Percentiles rank a stretch among this genome's conserved stretches.
phyloP scores from a whole-genome alignment of 2,329 filamentous ascomycete genomes.

The Colletotrichum caudatum region DNA sequence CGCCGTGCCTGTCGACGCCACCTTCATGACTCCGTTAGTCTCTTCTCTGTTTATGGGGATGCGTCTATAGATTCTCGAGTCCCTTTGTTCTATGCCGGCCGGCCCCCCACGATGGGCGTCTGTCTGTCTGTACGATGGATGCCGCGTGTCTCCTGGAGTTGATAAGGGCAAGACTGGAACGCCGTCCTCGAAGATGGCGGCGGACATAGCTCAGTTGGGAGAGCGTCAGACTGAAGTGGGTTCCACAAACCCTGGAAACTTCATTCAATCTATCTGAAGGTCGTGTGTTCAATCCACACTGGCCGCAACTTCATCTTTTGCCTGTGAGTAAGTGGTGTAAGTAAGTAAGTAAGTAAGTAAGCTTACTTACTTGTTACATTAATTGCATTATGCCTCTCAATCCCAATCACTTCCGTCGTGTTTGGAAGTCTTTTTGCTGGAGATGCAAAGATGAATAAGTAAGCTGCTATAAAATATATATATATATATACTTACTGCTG shows the following conservation, averaged over 20 bases:
- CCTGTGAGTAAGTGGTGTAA: too few relatives aligned
- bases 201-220: constrained; percentile 42
- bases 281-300: constrained; percentile 42
- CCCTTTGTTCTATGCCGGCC: not conserved
- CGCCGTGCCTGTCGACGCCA: not conserved
- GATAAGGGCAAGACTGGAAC: accelerated
- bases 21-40: constrained; percentile 13
- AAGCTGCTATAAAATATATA: too few relatives aligned
- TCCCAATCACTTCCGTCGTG: not conserved
- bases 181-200: constrained; percentile 30
- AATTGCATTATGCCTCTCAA: too few relatives aligned
- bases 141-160: not conserved
- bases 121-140: not conserved
- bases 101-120: not conserved
- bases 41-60: not conserved
- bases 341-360: too few relatives aligned
- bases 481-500: too few relatives aligned
- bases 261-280: constrained; percentile 39
- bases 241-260: constrained; percentile 25
- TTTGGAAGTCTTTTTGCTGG: too few relatives aligned
- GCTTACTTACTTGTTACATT: too few relatives aligned
- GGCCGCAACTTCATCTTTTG: constrained; percentile 38
- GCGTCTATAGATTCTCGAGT: not conserved
- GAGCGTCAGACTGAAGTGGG: constrained; percentile 42
- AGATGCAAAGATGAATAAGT: too few relatives aligned